Conservation (phyloP, 495 filamentous ascomycete genomes). For the Penicillium alfredii region DNA sequence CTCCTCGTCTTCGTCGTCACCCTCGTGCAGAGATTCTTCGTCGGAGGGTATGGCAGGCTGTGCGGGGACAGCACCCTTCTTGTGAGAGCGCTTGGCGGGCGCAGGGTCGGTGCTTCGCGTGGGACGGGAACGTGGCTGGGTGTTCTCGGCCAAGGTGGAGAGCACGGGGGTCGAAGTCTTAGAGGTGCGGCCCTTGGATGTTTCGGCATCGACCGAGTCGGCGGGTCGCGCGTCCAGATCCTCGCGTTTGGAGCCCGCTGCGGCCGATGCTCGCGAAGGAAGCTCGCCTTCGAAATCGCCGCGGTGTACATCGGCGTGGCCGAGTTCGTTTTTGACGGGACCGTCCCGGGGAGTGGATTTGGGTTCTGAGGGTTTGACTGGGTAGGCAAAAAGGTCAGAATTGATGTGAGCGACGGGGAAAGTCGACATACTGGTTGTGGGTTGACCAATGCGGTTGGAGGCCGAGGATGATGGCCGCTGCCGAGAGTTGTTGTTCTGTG, state of each 20-base stretch:
- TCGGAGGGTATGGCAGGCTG: conserved; percentile 37
- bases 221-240: conserved; percentile 27
- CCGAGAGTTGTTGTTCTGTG: conserved; percentile 48
- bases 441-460: conserved; percentile 40
- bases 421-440: conserved; percentile 24
- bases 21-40: conserved; percentile 50
- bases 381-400: conserved; percentile 6
- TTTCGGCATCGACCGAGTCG: conserved; percentile 24
- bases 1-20: conserved; percentile 65
- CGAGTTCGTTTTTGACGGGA: conserved; percentile 24
- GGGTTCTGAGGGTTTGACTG: conserved; percentile 35
- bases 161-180: conserved; percentile 57
- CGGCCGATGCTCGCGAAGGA: conserved; percentile 27
- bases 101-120: conserved; percentile 38
- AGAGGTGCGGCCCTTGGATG: conserved; percentile 36
- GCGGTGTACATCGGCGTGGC: conserved; percentile 22
- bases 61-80: conserved; percentile 45
- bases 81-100: conserved; percentile 57
- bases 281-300: conserved; percentile 20
- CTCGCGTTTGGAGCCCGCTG: conserved; percentile 24
- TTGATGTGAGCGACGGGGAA: background rate
- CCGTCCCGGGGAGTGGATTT: conserved; percentile 29
- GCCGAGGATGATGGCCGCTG: conserved; percentile 56
- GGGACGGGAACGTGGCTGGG: conserved; percentile 31
- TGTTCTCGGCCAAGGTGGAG: conserved; percentile 33